Evolutionary conservation across 73 alveolate species (phyloP).

Genomic region (Effrenium voratum): DNA sequence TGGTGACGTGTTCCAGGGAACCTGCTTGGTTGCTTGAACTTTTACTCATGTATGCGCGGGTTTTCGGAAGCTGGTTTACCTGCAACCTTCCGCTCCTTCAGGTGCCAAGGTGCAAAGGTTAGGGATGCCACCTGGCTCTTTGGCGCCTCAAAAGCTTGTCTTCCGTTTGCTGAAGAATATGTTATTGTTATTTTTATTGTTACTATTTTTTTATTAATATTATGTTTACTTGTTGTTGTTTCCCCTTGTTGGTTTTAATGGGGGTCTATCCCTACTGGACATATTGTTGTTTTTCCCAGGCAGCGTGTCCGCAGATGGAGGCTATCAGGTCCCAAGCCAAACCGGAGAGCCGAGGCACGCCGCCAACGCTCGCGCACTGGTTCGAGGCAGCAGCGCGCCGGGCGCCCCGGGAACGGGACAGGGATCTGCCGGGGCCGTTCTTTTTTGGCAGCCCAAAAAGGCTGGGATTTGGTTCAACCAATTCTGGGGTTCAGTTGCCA

Average conservation of each 20-base stretch:
- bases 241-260: neutral
- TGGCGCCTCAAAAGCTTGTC: too few species aligned
- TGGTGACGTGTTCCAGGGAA: too few species aligned
- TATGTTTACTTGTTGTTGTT: neutral
- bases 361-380: slow-evolving; percentile 79
- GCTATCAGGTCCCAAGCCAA: neutral
- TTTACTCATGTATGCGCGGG: too few species aligned
- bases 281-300: neutral
- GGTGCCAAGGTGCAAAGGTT: too few species aligned
- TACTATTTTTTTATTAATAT: neutral
- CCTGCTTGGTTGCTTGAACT: too few species aligned
- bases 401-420: neutral
- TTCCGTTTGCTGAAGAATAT: neutral
- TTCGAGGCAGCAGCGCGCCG: slow-evolving; percentile 28
- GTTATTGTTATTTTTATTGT: neutral
- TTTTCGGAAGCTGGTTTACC: too few species aligned
- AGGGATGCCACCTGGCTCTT: too few species aligned
- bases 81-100: too few species aligned
- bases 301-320: neutral
- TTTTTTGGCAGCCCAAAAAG: neutral
- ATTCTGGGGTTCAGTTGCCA: too few species aligned
- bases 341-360: slow-evolving; percentile 37
- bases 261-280: neutral
- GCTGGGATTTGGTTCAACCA: neutral
- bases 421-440: neutral